These are phyloP conservation scores for Talaromyces amestolkiae DNA, from an alignment of 2,329 filamentous ascomycete species.

Conservation along the genomic window DNA sequence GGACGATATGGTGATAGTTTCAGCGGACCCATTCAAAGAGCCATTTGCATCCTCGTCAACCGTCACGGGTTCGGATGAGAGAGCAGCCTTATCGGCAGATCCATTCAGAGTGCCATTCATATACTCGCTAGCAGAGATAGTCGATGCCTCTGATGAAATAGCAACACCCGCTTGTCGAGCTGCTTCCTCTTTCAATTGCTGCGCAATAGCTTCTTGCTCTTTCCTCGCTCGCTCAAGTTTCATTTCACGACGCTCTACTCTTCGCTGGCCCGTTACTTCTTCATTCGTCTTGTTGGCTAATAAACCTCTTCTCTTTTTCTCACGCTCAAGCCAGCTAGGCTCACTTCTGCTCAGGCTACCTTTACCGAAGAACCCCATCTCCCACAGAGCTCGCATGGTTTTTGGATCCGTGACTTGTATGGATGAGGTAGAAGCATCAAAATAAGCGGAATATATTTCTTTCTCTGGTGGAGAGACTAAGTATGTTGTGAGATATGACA, in stretches of 20 bases:
- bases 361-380: slow-evolving; percentile 96
- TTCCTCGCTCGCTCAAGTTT: slow-evolving; percentile 90
- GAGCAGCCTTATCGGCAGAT: slow-evolving; percentile 14
- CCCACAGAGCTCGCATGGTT: slow-evolving; percentile 81
- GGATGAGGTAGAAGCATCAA: slow-evolving; percentile 77
- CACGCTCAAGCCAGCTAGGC: slow-evolving; percentile 83
- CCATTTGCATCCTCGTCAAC: slow-evolving; percentile 9
- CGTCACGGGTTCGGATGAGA: neutral
- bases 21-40: slow-evolving; percentile 13
- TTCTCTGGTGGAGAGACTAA: slow-evolving; percentile 62
- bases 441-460: slow-evolving; percentile 68
- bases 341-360: slow-evolving; percentile 91
- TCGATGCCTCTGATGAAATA: slow-evolving; percentile 13
- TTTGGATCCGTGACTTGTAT: slow-evolving; percentile 76
- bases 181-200: slow-evolving; percentile 60
- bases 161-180: slow-evolving; percentile 25
- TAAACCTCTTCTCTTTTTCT: slow-evolving; percentile 69
- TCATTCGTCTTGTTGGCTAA: slow-evolving; percentile 71
- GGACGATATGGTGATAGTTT: slow-evolving; percentile 20
- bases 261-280: slow-evolving; percentile 70
- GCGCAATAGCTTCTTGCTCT: slow-evolving; percentile 79
- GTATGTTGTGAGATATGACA: slow-evolving; percentile 69
- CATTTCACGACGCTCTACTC: slow-evolving; percentile 75
- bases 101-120: slow-evolving; percentile 9
- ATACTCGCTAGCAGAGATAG: slow-evolving; percentile 15